These are phyloP conservation scores for Epichloe typhina DNA, from an alignment of 2,329 filamentous ascomycete genomes.

Conservation along the genomic window DNA sequence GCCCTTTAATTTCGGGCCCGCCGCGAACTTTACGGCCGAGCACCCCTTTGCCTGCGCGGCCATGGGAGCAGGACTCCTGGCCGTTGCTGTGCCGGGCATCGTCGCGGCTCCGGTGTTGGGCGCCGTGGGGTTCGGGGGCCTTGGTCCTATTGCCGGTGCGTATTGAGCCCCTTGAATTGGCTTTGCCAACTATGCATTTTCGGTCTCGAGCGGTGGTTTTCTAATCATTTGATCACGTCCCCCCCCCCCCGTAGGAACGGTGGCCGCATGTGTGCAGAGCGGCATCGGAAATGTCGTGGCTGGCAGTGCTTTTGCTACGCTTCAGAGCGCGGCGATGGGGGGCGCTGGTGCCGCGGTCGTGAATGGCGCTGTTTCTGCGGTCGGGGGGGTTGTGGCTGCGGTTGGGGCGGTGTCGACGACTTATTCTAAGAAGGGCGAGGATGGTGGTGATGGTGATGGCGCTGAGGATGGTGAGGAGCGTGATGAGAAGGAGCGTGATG, in stretches of 20 bases:
- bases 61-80: background rate
- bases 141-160: background rate
- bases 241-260: background rate
- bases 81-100: background rate
- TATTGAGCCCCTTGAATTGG: too few species aligned
- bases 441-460: background rate
- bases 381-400: background rate
- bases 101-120: background rate
- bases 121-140: background rate
- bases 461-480: background rate
- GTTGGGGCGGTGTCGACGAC: background rate
- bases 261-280: conserved; percentile 9
- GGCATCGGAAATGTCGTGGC: conserved; percentile 16
- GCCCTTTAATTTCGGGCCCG: too few species aligned
- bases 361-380: conserved; percentile 8
- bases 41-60: background rate
- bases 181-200: too few species aligned
- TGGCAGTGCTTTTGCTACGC: conserved; percentile 14
- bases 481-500: background rate
- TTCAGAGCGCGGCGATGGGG: conserved; percentile 19
- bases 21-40: too few species aligned
- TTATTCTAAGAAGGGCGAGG: too few species aligned
- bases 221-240: background rate
- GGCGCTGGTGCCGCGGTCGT: conserved; percentile 15
- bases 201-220: background rate